phyloP scores from a whole-genome alignment of 805 yeast species.

The Debaryomyces prosopidis region DNA sequence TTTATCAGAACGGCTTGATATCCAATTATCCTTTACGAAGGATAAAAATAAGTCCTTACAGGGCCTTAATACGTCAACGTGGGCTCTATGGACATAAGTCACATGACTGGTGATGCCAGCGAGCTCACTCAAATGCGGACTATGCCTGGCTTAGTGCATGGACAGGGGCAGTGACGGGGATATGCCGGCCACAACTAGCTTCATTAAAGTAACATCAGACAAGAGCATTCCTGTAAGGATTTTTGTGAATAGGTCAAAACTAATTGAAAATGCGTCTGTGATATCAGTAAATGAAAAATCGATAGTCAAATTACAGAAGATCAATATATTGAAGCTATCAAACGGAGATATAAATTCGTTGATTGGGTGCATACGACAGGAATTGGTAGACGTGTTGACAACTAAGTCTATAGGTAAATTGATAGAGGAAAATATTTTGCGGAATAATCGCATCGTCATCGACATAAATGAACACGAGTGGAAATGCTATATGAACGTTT shows the following conservation, averaged over 20 bases:
- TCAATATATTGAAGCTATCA: constrained; percentile 23
- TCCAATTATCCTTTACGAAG: too few species aligned
- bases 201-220: constrained; percentile 14
- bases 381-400: constrained; percentile 6
- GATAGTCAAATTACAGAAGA: constrained; percentile 19
- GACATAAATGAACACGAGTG: constrained; percentile 15
- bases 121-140: too few species aligned
- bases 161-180: not conserved
- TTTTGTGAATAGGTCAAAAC: constrained; percentile 21
- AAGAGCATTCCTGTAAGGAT: constrained; percentile 20
- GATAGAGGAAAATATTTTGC: constrained; percentile 1
- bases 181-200: constrained; percentile 14
- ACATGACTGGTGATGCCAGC: too few species aligned
- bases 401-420: constrained; percentile 3
- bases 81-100: too few species aligned
- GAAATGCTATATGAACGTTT: constrained; percentile 22
- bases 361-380: constrained; percentile 14
- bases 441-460: constrained; percentile 2
- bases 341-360: constrained; percentile 21
- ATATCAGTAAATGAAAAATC: constrained; percentile 25
- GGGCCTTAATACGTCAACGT: too few species aligned
- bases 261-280: constrained; percentile 10
- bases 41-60: too few species aligned
- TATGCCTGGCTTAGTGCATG: too few species aligned
- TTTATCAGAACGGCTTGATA: too few species aligned